Base-by-base conservation (phyloP, 768 basidiomycete genomes). In the Gloeopeniophorella convolvens region DNA sequence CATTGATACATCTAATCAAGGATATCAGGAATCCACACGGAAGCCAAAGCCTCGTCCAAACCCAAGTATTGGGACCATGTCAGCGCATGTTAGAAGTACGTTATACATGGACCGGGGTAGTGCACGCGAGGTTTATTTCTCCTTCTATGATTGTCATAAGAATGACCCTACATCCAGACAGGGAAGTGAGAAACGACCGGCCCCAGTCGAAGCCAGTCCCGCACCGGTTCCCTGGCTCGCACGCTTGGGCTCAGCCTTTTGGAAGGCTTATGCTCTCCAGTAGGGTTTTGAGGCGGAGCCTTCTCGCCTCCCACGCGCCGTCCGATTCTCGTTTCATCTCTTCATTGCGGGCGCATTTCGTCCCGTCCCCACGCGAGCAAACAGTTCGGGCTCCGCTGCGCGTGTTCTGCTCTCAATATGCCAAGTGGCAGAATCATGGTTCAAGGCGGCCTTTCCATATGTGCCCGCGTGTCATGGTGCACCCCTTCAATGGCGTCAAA, bases 251-350 rank as follows among this genome's bases (percentile, higher is more conserved):
- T 26, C 47, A 30, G 47, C 35, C n/a, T 28, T 42, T 42, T 30
- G 41, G 26, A 24, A 26, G 42, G 26, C 33, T 18, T 24, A 6
- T 26, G 23, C 30, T 18, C 3, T 16, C 28, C 34, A 16, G 26
- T 34, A 41, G 50, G 50, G 43, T 46, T 46, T 24, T 41, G 39
- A 24, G 8, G 26, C 39, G 26, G 37, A 28, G 26, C 30, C 41
- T 7, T 21, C 31, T 32, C 8, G 12, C 18, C 20, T 33, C 36
- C 36, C 44, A 50, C 23, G 42, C 30, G 18, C 35, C 9, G 20
- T 41, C 37, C 21, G 16, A 27, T 28, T 42, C 41, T 34, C 13
- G 23, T 53, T 42, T 51, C 36, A 45, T 51, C 32, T 31, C 43
- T 37, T 45, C 31, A 30, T 28, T 46, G 18, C 27, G 6, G 33